phyloP scores from a whole-genome alignment of 163 green algal genomes.

The Picocystis sp. region DNA sequence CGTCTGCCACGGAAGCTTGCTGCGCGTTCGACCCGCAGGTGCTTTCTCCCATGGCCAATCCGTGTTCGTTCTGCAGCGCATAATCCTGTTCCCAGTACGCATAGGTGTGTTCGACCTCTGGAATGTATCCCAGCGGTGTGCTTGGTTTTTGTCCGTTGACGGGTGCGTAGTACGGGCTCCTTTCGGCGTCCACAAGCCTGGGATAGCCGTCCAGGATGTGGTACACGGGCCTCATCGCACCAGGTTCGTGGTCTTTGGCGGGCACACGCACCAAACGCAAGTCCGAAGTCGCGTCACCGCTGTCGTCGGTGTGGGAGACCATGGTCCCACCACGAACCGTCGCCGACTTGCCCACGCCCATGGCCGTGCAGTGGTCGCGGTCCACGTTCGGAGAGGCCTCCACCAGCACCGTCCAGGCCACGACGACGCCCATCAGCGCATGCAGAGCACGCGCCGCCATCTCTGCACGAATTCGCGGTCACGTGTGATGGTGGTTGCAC shows the following conservation, averaged over 20 bases:
- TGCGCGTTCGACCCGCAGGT: conserved; percentile 10
- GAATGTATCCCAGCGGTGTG: conserved; percentile 8
- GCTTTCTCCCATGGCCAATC: conserved; percentile 15
- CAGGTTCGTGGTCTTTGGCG: conserved; percentile 1
- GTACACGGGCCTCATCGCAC: conserved; percentile 3
- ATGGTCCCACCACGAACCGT: conserved; percentile 1
- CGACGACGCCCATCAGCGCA: too few relatives aligned
- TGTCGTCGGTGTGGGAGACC: conserved; percentile 13
- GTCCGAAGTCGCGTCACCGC: conserved; percentile 8
- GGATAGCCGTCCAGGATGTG: conserved; percentile 6
- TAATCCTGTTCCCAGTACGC: conserved; percentile 16
- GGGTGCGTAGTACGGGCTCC: not conserved
- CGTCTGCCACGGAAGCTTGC: not conserved
- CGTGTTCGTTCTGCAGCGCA: conserved; percentile 15
- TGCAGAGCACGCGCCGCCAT: too few relatives aligned
- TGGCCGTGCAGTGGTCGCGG: conserved; percentile 4
- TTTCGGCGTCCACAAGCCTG: conserved; percentile 3
- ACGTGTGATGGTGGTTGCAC: too few relatives aligned
- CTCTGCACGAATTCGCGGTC: too few relatives aligned
- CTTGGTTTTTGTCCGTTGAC: not conserved
- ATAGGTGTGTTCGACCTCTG: conserved; percentile 13
- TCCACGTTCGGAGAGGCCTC: too few relatives aligned
- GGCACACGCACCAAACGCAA: conserved; percentile 7
- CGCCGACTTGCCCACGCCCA: conserved; percentile 4
- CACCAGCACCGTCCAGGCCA: too few relatives aligned